phyloP scores from a whole-genome alignment of 306 rosid genomes.

The Quillaja saponaria region DNA sequence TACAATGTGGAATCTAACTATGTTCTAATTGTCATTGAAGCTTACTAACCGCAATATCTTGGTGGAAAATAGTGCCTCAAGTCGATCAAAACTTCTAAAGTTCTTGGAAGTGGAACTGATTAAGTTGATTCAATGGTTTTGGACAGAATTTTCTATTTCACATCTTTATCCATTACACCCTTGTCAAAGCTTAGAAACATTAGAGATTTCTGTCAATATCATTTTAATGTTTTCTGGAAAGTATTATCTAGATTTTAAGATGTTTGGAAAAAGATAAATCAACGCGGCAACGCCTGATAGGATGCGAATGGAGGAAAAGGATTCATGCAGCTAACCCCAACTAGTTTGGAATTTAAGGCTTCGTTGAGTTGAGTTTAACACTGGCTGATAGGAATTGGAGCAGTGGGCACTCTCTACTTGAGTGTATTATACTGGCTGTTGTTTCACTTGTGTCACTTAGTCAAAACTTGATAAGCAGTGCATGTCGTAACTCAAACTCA shows the following conservation, averaged over 20 bases:
- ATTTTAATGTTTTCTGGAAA: background rate
- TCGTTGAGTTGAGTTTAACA: no score
- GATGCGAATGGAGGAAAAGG: no score
- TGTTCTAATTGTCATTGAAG: background rate
- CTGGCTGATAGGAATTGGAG: no score
- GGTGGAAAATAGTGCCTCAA: background rate
- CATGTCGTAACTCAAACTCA: no score
- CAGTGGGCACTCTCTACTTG: no score
- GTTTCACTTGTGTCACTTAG: constrained; percentile 9
- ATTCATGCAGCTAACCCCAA: no score
- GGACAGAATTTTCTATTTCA: background rate
- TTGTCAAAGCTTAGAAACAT: background rate
- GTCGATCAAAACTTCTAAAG: background rate
- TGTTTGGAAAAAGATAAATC: background rate
- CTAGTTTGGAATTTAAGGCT: no score
- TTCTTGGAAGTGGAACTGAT: background rate
- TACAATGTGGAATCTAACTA: constrained; percentile 11
- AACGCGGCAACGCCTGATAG: no score
- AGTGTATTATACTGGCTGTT: background rate
- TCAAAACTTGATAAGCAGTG: background rate
- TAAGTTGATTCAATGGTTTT: background rate
- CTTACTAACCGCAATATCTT: background rate
- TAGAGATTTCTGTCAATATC: background rate
- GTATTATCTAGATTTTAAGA: background rate
- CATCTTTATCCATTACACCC: background rate